phyloP scores from a whole-genome alignment of 2,329 filamentous ascomycete species.

The Scortechinia acanthostroma region DNA sequence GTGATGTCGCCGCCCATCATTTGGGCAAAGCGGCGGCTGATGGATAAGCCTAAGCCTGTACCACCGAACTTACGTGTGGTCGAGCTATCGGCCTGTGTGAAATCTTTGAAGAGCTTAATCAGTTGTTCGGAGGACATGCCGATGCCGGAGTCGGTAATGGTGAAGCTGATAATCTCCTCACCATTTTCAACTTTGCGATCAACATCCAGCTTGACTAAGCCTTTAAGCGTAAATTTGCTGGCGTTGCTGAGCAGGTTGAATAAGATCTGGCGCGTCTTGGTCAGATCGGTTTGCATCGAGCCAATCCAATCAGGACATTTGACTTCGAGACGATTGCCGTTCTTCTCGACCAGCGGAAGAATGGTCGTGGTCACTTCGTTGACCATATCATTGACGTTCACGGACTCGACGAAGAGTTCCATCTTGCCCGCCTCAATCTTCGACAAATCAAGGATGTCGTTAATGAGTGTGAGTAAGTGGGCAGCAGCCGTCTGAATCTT shows the following conservation, averaged over 20 bases:
- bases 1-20: slow-evolving; percentile 87
- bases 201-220: slow-evolving; percentile 76
- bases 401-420: slow-evolving; percentile 68
- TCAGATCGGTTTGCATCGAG: slow-evolving; percentile 59
- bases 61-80: slow-evolving; percentile 87
- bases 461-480: slow-evolving; percentile 81
- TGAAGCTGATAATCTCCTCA: slow-evolving; percentile 62
- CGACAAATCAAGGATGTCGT: slow-evolving; percentile 91
- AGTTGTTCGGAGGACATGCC: slow-evolving; percentile 79
- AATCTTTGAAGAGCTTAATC: slow-evolving; percentile 81
- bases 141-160: slow-evolving; percentile 84
- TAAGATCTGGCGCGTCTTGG: slow-evolving; percentile 59
- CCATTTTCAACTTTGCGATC: slow-evolving; percentile 57
- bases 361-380: slow-evolving; percentile 62
- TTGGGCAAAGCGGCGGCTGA: slow-evolving; percentile 89
- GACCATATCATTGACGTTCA: slow-evolving; percentile 62
- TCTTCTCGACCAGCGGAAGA: slow-evolving; percentile 37
- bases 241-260: slow-evolving; percentile 88
- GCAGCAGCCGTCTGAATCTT: slow-evolving; percentile 61
- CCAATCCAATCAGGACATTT: slow-evolving; percentile 59
- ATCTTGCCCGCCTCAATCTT: slow-evolving; percentile 86
- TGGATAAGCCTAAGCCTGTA: slow-evolving; percentile 82
- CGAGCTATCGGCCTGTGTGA: slow-evolving; percentile 85
- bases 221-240: slow-evolving; percentile 85
- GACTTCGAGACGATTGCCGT: slow-evolving; percentile 55